Evolutionary conservation across 805 yeast genomes (phyloP).

Genomic region (Ogataea methylovora): DNA sequence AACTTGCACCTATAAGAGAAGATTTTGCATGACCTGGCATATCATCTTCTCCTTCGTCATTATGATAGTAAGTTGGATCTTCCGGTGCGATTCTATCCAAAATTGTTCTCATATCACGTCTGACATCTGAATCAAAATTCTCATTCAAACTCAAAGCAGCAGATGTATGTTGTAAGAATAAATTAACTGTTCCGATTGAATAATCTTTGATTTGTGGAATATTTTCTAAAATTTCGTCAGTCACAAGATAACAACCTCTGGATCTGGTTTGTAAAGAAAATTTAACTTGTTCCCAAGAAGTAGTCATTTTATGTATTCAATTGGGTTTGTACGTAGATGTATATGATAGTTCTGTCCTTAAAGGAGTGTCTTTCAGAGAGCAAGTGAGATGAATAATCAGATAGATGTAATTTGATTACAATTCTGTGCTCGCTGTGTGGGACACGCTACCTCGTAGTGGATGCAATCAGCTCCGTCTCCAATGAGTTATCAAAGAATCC

Average conservation of each 20-base stretch:
- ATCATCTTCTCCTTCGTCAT: constrained; percentile 77
- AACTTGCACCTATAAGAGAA: constrained; percentile 50
- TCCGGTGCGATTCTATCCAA: constrained; percentile 61
- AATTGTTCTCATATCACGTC: constrained; percentile 58
- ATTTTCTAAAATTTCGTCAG: constrained; percentile 50
- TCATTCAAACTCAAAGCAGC: constrained; percentile 74
- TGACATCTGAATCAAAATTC: constrained; percentile 74
- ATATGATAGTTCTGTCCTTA: too few species aligned
- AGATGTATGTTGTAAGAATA: constrained; percentile 74
- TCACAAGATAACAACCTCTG: constrained; percentile 65
- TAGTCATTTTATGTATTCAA: constrained; percentile 12
- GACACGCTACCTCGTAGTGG: too few species aligned
- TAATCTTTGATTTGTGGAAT: constrained; percentile 55
- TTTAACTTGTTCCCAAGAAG: constrained; percentile 52
- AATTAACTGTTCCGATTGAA: constrained; percentile 55
- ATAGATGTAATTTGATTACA: too few species aligned
- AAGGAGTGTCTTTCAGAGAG: too few species aligned
- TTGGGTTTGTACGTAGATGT: too few species aligned
- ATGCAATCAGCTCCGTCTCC: too few species aligned
- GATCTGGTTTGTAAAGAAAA: constrained; percentile 49
- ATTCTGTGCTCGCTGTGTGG: too few species aligned
- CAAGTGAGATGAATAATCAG: too few species aligned
- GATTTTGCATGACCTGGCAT: constrained; percentile 79
- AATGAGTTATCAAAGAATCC: too few species aligned
- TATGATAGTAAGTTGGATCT: constrained; percentile 43